Evolutionary conservation across 2,329 filamentous ascomycete species (phyloP).

Genomic region (Penicillium vulpinum): DNA sequence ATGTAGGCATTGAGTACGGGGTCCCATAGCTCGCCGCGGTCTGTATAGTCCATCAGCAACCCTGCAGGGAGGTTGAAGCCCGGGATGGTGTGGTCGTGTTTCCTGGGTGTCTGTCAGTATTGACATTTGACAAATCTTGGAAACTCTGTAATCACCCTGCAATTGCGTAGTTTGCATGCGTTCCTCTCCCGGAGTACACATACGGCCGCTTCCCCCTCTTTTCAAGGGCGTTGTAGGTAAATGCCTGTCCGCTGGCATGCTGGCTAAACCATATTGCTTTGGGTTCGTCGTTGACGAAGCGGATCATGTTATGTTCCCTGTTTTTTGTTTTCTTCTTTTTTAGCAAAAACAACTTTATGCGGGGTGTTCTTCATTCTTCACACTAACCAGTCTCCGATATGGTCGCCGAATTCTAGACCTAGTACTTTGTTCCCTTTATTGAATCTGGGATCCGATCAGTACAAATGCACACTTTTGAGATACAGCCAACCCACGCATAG

Average conservation of each 20-base stretch:
- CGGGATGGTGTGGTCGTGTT: slow-evolving; percentile 65
- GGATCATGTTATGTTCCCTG: slow-evolving; percentile 67
- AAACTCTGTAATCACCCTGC: slow-evolving; percentile 37
- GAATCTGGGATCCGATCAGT: slow-evolving; percentile 37
- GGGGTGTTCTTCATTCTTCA: not conserved
- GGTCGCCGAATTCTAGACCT: slow-evolving; percentile 55
- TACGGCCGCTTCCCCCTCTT: slow-evolving; percentile 57
- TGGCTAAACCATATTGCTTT: slow-evolving; percentile 63
- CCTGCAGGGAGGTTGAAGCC: slow-evolving; percentile 57
- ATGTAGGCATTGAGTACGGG: slow-evolving; percentile 57
- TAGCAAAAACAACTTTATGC: not conserved
- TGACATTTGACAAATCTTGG: not conserved
- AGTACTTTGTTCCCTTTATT: slow-evolving; percentile 56
- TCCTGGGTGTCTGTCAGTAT: slow-evolving; percentile 32
- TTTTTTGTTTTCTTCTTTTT: slow-evolving; percentile 12
- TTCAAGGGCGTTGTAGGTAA: slow-evolving; percentile 57
- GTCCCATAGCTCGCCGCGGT: slow-evolving; percentile 61
- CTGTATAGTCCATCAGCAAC: slow-evolving; percentile 57
- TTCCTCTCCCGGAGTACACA: slow-evolving; percentile 60
- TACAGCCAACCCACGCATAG: slow-evolving; percentile 46
- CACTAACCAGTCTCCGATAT: slow-evolving; percentile 62
- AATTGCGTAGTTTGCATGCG: slow-evolving; percentile 65
- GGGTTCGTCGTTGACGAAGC: slow-evolving; percentile 59
- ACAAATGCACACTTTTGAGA: too few species aligned
- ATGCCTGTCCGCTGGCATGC: slow-evolving; percentile 63